Conservation (phyloP, 2,329 filamentous ascomycete species). For the Aspergillus amoenus region DNA sequence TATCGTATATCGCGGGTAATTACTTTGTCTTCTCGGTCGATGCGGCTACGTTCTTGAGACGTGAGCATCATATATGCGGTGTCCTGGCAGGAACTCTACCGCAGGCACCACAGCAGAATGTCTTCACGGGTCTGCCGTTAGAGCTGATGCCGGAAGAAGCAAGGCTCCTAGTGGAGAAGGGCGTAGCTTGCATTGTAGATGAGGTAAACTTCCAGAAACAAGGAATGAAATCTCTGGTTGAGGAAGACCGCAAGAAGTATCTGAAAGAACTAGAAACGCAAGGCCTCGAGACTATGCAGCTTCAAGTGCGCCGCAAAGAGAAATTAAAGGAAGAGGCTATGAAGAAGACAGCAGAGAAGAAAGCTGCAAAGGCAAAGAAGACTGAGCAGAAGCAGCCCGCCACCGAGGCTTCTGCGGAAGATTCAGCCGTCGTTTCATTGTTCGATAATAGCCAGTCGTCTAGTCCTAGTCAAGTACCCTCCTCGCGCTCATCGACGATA, state of each 20-base stretch:
- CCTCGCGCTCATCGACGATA: conserved; percentile 16
- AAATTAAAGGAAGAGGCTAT: conserved; percentile 51
- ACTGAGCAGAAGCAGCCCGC: conserved; percentile 11
- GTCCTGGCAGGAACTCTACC: conserved; percentile 84
- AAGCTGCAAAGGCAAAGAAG: conserved; percentile 25
- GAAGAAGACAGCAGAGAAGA: conserved; percentile 49
- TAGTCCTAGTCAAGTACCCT: conserved; percentile 9
- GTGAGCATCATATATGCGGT: conserved; percentile 79
- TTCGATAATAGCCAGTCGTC: conserved; percentile 21
- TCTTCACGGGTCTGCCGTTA: conserved; percentile 84
- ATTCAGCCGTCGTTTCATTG: conserved; percentile 22
- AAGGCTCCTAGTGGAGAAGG: conserved; percentile 72
- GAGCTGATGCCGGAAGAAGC: conserved; percentile 92
- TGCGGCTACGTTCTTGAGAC: conserved; percentile 73
- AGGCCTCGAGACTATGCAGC: conserved; percentile 51
- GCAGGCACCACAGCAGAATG: conserved; percentile 90
- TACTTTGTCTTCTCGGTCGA: conserved; percentile 90
- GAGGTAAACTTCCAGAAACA: conserved; percentile 69
- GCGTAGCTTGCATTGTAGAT: conserved; percentile 76
- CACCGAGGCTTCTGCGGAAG: conserved; percentile 11
- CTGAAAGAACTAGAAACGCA: conserved; percentile 56
- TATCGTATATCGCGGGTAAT: conserved; percentile 75
- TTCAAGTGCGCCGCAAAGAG: conserved; percentile 49
- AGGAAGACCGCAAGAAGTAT: conserved; percentile 62
- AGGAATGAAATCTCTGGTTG: conserved; percentile 59